Percentiles rank a stretch among this genome's conserved stretches.
phyloP scores from a whole-genome alignment of 1,139 yeast species.

The Geotrichum klebahnii region DNA sequence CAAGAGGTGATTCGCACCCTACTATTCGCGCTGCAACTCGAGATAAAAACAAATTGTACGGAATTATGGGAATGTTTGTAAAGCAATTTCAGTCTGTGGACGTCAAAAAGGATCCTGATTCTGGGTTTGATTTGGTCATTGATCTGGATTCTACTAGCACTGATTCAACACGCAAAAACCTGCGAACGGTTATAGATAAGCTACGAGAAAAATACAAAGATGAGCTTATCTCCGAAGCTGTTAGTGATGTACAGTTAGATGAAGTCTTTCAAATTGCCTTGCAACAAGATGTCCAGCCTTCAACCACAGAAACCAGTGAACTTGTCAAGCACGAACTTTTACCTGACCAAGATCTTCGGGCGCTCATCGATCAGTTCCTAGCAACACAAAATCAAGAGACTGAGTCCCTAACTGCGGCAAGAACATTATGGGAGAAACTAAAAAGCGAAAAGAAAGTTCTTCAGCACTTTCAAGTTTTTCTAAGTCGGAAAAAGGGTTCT shows the following conservation, averaged over 20 bases:
- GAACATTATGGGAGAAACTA: constrained; percentile 34
- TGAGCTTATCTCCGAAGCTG: neutral
- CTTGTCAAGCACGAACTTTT: neutral
- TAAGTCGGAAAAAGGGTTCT: neutral
- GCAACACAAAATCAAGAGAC: constrained; percentile 18
- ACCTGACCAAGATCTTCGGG: constrained; percentile 13
- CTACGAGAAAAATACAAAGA: constrained; percentile 41
- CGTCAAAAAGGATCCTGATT: constrained; percentile 53
- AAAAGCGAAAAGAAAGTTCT: constrained; percentile 43
- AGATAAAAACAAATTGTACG: constrained; percentile 47
- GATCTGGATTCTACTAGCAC: constrained; percentile 45
- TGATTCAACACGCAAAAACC: constrained; percentile 54
- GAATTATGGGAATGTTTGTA: constrained; percentile 71
- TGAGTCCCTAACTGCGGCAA: constrained; percentile 16
- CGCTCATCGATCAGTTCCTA: constrained; percentile 25
- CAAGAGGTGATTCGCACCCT: constrained; percentile 88
- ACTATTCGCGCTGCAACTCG: constrained; percentile 58
- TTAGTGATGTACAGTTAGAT: neutral
- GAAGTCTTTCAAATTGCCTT: neutral
- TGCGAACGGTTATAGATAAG: constrained; percentile 44
- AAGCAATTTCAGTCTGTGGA: constrained; percentile 62
- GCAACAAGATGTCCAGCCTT: neutral
- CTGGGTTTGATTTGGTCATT: constrained; percentile 59
- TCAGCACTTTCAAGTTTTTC: neutral
- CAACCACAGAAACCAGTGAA: neutral